phyloP scores from a whole-genome alignment of 352 stramenopile genomes.

The Saprolegnia diclina region DNA sequence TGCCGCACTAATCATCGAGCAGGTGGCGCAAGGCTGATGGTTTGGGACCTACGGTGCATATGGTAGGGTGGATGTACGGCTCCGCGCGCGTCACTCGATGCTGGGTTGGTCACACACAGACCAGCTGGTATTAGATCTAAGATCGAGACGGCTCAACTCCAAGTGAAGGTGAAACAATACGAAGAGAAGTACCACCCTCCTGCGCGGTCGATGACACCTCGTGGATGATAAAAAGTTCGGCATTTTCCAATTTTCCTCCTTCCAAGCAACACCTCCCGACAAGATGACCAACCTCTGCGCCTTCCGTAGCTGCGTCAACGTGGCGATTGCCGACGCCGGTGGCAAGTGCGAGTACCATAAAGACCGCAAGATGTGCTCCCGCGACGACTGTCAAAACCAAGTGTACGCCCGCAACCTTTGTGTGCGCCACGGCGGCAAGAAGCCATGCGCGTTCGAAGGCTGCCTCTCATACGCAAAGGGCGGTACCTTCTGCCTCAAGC shows the following conservation, averaged over 20 bases:
- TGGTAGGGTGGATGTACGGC: neutral
- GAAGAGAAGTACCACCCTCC: too few species aligned
- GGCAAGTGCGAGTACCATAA: conserved; percentile 21
- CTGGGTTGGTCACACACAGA: neutral
- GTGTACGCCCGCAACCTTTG: conserved; percentile 23
- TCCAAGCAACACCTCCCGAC: neutral
- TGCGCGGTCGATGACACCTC: too few species aligned
- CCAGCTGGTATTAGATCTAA: neutral
- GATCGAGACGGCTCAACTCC: neutral
- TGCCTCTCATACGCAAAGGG: conserved; percentile 6
- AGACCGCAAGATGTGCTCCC: conserved; percentile 11
- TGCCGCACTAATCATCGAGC: neutral
- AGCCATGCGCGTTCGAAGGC: neutral
- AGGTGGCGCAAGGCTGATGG: neutral
- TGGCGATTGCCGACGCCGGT: neutral
- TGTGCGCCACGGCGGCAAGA: conserved; percentile 26
- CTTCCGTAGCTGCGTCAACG: conserved; percentile 9
- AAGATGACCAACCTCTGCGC: conserved; percentile 12
- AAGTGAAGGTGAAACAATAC: neutral
- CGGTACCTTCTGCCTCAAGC: conserved; percentile 18
- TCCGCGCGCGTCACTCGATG: neutral
- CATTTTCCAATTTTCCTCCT: conserved; percentile 9
- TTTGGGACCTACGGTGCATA: neutral
- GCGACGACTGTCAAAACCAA: conserved; percentile 1
- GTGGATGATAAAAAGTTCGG: neutral